Evolutionary conservation across 73 alveolate species (phyloP), one percentile per base, ranked within the genome.

Genomic region (Paraurostyla sp.): DNA sequence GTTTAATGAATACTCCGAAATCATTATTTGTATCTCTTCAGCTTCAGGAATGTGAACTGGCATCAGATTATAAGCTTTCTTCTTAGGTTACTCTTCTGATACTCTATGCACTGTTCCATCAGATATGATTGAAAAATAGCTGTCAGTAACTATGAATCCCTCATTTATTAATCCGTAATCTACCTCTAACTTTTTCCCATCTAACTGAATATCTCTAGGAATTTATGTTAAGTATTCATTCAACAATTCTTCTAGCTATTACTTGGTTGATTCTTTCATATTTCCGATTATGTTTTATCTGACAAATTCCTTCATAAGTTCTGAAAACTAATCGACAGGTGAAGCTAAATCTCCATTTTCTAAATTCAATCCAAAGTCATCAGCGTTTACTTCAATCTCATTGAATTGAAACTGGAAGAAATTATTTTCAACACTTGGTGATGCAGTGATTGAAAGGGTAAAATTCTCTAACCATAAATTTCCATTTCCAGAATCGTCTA

Each of bases 91-190:
- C 25, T 7, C 15, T 22, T 11, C 6, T 29, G 29, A 45, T 18
- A 45, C 58, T 30, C 15, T 4, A 23, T 78, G 89, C 43, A 78
- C 3, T 23, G 89, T 51, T 6, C 89, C 89, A 51, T 78, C 63
- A 2, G 4, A 9, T 16, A 52, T 11, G 0, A 78, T 51, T 1
- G 89, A 49, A 32, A 78, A 0, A 25, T 54, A 78, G 4, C 38
- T 52, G 40, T 78, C 89, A 1, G 69, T 78, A 9, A 78, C 54
- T 18, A 52, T 23, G 7, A 78, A 58, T 2, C 89, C 89, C 6
- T 78, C 63, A 7, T 36, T 23, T 15, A 78, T 27, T 29, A 78
- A 36, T 7, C 80, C 30, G 0, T 29, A 78, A 45, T 78, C 78
- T 0, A 78, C 78, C 20, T 3, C 46, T 0, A 78, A 16, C 7